Percentiles rank a stretch among this genome's conserved stretches.
Conservation (phyloP, 1,284 basidiomycete species). For the Fomitopsis palustris region DNA sequence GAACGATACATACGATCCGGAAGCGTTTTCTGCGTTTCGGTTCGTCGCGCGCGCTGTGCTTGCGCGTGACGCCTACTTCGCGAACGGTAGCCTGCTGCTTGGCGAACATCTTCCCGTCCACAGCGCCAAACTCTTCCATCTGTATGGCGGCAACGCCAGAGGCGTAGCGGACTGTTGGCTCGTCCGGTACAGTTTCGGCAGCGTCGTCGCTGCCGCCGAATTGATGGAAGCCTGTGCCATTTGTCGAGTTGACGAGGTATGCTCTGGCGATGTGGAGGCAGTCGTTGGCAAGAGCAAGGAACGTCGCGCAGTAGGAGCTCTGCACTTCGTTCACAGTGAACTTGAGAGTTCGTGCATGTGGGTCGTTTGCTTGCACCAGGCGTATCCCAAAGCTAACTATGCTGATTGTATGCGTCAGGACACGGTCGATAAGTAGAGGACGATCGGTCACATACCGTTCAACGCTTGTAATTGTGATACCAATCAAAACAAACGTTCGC, state of each 20-base stretch:
- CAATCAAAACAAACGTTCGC: conserved; percentile 11
- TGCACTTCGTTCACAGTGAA: conserved; percentile 31
- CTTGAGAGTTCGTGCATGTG: conserved; percentile 13
- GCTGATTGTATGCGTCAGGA: conserved; percentile 3
- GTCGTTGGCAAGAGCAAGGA: conserved; percentile 24
- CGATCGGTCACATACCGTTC: conserved; percentile 12
- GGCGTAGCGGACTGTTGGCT: neutral
- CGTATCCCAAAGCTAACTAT: conserved; percentile 26
- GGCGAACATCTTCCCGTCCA: neutral
- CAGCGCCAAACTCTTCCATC: neutral
- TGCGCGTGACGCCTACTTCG: neutral
- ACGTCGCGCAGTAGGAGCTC: conserved; percentile 24
- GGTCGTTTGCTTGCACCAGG: conserved; percentile 22
- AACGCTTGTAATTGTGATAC: conserved; percentile 6
- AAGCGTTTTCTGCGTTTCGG: neutral
- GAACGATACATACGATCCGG: neutral
- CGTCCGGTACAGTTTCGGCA: neutral
- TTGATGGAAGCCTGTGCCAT: neutral
- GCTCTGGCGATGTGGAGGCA: conserved; percentile 21
- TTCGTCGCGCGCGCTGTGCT: neutral
- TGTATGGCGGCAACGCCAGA: neutral
- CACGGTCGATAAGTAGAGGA: neutral
- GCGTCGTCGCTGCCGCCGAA: neutral
- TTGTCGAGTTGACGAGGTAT: conserved; percentile 29
- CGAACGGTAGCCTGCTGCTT: neutral